These are phyloP conservation scores for Tylopilus sp. DNA, from an alignment of 768 basidiomycete species.

Conservation along the genomic window DNA sequence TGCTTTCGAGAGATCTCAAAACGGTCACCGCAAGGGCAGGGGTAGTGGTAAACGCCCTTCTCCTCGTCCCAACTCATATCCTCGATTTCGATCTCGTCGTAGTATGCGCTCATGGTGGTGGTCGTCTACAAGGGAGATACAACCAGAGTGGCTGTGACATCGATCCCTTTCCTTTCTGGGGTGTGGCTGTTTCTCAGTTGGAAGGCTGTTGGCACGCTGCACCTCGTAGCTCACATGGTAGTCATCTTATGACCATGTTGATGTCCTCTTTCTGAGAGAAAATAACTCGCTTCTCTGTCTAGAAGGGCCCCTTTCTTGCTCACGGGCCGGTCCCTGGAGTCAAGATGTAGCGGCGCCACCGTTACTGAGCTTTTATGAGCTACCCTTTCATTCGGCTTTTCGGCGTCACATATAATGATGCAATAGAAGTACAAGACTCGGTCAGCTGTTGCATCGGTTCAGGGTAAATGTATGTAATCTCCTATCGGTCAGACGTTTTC, in stretches of 20 bases:
- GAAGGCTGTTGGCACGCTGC: too few relatives aligned
- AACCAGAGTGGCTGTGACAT: conserved; percentile 13
- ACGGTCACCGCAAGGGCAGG: conserved; percentile 96
- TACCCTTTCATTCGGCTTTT: too few relatives aligned
- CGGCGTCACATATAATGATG: not conserved
- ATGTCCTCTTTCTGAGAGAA: not conserved
- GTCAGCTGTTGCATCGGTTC: not conserved
- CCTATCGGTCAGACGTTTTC: not conserved
- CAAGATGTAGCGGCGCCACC: too few relatives aligned
- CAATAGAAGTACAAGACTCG: not conserved
- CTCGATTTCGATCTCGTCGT: conserved; percentile 97
- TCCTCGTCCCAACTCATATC: conserved; percentile 90
- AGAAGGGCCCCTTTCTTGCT: not conserved
- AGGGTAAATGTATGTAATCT: conserved; percentile 2
- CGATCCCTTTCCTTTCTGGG: not conserved
- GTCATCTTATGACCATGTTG: not conserved
- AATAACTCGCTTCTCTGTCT: not conserved
- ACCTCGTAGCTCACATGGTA: not conserved
- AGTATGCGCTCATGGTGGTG: conserved; percentile 70
- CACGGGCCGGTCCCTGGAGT: too few relatives aligned
- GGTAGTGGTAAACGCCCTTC: conserved; percentile 88
- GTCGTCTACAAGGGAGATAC: not conserved
- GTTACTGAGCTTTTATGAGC: too few relatives aligned
- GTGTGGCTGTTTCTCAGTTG: not conserved
- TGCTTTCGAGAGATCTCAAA: conserved; percentile 92